phyloP scores from a whole-genome alignment of 2,329 filamentous ascomycete genomes.

The Zymoseptoria passerinii region DNA sequence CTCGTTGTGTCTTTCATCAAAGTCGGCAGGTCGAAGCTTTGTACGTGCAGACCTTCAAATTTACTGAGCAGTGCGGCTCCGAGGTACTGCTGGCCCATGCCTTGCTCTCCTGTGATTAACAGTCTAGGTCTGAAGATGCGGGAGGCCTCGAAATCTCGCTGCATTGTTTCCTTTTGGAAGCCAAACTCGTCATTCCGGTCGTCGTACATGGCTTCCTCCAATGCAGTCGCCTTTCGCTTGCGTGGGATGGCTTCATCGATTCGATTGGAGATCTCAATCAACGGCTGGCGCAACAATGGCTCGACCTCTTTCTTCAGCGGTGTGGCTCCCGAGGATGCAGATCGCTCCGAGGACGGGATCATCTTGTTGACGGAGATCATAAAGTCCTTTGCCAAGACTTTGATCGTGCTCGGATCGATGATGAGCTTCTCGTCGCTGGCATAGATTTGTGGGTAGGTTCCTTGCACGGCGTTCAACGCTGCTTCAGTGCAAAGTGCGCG shows the following conservation, averaged over 20 bases:
- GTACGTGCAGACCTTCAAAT: constrained; percentile 88
- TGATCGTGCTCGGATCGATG: constrained; percentile 77
- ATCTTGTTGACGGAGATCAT: constrained; percentile 97
- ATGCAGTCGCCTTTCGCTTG: constrained; percentile 75
- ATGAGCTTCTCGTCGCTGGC: constrained; percentile 79
- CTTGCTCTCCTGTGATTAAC: constrained; percentile 69
- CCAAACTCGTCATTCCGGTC: constrained; percentile 74
- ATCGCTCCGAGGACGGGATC: constrained; percentile 86
- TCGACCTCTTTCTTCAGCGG: constrained; percentile 73
- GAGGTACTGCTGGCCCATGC: constrained; percentile 92
- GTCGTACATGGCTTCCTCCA: constrained; percentile 92
- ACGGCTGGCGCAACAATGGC: constrained; percentile 67
- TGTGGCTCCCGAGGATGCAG: constrained; percentile 73
- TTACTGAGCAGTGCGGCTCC: constrained; percentile 78
- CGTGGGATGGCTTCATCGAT: constrained; percentile 71
- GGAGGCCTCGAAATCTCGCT: constrained; percentile 67
- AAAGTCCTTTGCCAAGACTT: constrained; percentile 86
- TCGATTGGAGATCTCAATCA: constrained; percentile 55
- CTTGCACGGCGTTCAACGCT: constrained; percentile 87
- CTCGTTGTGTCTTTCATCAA: constrained; percentile 74
- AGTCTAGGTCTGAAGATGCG: constrained; percentile 83
- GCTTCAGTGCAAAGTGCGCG: constrained; percentile 93
- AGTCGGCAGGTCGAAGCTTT: constrained; percentile 85
- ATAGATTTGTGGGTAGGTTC: constrained; percentile 95
- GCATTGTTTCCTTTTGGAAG: constrained; percentile 72